These are phyloP conservation scores for Termitomyces heimii DNA, from an alignment of 768 basidiomycete genomes.

Conservation along the genomic window DNA sequence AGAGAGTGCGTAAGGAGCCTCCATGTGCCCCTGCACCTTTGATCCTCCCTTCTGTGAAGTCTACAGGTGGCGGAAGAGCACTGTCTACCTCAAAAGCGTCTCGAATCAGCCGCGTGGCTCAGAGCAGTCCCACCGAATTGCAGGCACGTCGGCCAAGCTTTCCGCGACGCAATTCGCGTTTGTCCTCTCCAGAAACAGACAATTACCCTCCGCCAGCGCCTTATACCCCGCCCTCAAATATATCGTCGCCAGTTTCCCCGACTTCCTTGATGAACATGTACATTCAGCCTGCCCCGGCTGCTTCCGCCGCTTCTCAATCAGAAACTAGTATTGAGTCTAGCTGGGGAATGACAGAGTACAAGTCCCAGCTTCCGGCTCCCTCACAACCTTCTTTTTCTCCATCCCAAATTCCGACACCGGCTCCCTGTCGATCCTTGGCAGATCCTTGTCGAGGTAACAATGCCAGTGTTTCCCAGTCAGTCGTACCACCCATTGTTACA, in stretches of 20 bases:
- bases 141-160: constrained; percentile 23
- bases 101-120: constrained; percentile 26
- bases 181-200: constrained; percentile 33
- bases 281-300: constrained; percentile 2
- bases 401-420: background rate
- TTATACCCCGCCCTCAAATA: constrained; percentile 7
- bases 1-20: constrained; percentile 28
- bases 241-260: constrained; percentile 18
- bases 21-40: constrained; percentile 20
- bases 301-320: background rate
- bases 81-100: constrained; percentile 28
- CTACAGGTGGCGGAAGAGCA: constrained; percentile 24
- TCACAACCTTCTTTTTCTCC: constrained; percentile 3
- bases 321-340: constrained; percentile 1
- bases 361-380: constrained; percentile 5
- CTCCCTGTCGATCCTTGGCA: background rate
- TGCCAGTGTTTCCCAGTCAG: background rate
- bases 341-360: constrained; percentile 7
- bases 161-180: constrained; percentile 25
- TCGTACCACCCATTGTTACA: background rate
- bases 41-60: constrained; percentile 16
- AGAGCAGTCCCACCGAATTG: constrained; percentile 27
- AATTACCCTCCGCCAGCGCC: constrained; percentile 12
- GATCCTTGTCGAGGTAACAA: constrained; percentile 2
- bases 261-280: constrained; percentile 7